Evolutionary conservation across 306 rosid genomes (phyloP), one percentile per base, ranked within the genome.

Genomic region (Glycine latifolia): DNA sequence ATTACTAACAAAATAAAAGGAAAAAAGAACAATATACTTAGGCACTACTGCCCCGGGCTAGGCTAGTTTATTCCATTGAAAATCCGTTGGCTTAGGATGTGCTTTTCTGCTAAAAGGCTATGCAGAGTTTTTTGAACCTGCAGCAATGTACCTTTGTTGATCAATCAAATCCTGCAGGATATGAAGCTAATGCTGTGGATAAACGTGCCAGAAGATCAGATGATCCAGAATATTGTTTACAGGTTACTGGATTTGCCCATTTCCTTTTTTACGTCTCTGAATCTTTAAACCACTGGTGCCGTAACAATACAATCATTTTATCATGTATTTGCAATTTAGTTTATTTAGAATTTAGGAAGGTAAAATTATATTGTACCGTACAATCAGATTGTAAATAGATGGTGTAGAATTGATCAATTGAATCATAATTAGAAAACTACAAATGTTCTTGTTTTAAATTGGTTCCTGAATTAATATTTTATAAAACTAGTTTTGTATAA

Each of bases 211-310:
- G 67, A 71, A 73, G 84, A 76, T 66, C 79, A 41, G 78, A 83
- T 16, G 92, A 50, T 79, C 73, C 82, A 37, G 88, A 80, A 67
- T 83, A 80, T 61, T 82, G 71, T 53, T 65, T 69, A 14, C 88
- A 89, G 97, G 97, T 92, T 26, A 75, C 15, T 77, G 43, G 54
- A 78, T 82, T 43, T 48, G 35, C 75, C 8, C 5, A 17, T 67
- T 71, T 55, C 37, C 12, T 44, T 54, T 72, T 73, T 74, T 49
- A 31, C 31, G 31, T 75, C 17, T 41, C 14, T 43, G 60, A 26
- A 20, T 33, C 48, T 76, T 65, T 47, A 11, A 17, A 65, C 55
- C 16, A 53, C 39, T 4, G 54, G 53, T 77, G 48, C 78, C 63
- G 37, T 62, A 60, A 63, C 26, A 75, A 53, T 53, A 83, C 61